These are phyloP conservation scores for Eutrema salsugineum DNA, from an alignment of 441 rosid genomes.

Conservation along the genomic window DNA sequence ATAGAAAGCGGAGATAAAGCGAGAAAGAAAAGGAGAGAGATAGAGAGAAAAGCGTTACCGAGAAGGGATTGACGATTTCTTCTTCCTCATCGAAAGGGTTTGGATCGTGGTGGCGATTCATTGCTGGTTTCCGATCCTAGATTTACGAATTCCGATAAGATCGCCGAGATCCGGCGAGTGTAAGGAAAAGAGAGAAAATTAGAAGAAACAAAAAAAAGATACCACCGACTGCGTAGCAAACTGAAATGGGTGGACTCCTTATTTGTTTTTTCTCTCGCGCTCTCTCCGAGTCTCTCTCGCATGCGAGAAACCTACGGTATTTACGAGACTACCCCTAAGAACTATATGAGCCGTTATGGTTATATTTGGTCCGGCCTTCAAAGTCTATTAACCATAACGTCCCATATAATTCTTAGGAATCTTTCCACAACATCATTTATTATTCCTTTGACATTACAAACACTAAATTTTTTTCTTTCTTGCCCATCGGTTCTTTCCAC, in stretches of 20 bases:
- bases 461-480: no score
- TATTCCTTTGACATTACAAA: no score
- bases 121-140: constrained; percentile 36
- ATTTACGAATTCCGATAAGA: constrained; percentile 27
- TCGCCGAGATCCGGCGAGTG: constrained; percentile 21
- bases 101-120: constrained; percentile 80
- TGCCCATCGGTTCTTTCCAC: no score
- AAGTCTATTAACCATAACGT: no score
- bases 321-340: no score
- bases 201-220: neutral
- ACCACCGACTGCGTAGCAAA: constrained; percentile 9
- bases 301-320: no score
- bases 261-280: neutral
- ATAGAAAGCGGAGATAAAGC: constrained; percentile 5
- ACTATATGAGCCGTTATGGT: no score
- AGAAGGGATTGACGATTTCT: constrained; percentile 91
- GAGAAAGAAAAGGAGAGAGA: neutral
- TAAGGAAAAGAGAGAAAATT: no score
- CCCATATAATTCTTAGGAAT: no score
- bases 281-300: neutral
- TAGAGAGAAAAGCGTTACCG: constrained; percentile 39
- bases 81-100: constrained; percentile 90
- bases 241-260: constrained; percentile 3
- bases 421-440: no score
- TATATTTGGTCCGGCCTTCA: no score